Evolutionary conservation across 495 filamentous ascomycete species (phyloP), one percentile per base, ranked within the genome.

Genomic region (Sabuloglossum arenarium): DNA sequence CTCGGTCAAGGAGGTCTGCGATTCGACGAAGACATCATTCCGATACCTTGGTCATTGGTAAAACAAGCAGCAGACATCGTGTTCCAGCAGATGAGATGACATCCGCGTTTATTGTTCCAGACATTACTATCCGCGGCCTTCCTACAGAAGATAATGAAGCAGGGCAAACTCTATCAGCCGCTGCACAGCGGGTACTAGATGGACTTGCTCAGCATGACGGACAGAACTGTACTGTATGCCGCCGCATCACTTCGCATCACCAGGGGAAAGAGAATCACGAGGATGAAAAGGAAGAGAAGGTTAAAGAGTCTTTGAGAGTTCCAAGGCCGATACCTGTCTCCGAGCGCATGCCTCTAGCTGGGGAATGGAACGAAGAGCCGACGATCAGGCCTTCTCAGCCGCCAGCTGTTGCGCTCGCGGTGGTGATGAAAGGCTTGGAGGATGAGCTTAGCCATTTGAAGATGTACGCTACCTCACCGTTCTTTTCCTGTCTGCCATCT

Each of bases 381-480:
- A 93, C 86, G 0, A 64, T 91, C 57, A 83, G 87, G 3, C 88
- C 88, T 3, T 74, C 85, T 2, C 80, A 85, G 63, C 63, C 79
- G 1, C 88, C 88, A 0, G 78, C 72, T n/a, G 59, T 81, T 24
- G 88, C 88, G 11, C 76, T 96, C 24, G 85, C 84, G 23, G 78
- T 76, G 2, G 84, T 91, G 3, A 77, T 94, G 63, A 88, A 91
- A 66, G 75, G 73, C 21, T 71, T 94, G 16, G 71, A 84, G 54
- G 88, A 94, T 66, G 93, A 98, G 63, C 75, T 91, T 50, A 73
- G 76, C 1, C 86, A 94, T 66, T 68, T 94, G 30, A 85, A 86
- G 66, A 51, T 51, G 47, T 51, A 16, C 25, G 45, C 23, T 10
- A 24, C 21, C 43, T 58, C 14, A 6, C 24, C n/a, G 19, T 47